These are phyloP conservation scores for Odontarrhena argentea DNA, from an alignment of 345 rosid species.

Conservation along the genomic window DNA sequence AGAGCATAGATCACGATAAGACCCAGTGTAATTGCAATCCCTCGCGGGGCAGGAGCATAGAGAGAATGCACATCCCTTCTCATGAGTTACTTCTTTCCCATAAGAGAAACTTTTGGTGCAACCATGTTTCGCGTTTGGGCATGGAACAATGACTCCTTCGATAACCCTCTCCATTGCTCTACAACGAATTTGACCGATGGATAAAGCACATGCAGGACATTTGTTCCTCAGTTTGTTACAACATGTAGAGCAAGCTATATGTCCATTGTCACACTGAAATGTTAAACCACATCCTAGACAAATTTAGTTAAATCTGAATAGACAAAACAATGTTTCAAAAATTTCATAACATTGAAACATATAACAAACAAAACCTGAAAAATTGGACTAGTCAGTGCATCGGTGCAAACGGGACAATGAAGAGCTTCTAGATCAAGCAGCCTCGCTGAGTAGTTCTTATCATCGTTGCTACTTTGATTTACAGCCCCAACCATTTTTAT, in stretches of 20 bases:
- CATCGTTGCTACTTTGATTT: too few species aligned
- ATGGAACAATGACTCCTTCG: constrained; percentile 39
- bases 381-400: not conserved
- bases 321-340: too few species aligned
- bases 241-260: constrained; percentile 53
- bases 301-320: too few species aligned
- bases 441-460: not conserved
- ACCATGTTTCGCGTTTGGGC: constrained; percentile 48
- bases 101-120: constrained; percentile 39
- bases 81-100: constrained; percentile 43
- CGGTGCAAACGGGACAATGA: not conserved
- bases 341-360: too few species aligned
- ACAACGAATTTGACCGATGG: constrained; percentile 52
- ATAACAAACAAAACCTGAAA: not conserved
- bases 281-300: too few species aligned
- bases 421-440: constrained; percentile 6
- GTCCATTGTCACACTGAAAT: constrained; percentile 62
- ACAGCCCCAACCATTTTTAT: too few species aligned
- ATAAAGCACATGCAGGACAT: constrained; percentile 48
- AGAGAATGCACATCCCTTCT: constrained; percentile 38
- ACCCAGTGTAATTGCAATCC: constrained; percentile 46
- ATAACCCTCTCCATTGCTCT: constrained; percentile 55
- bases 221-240: constrained; percentile 44
- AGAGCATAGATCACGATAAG: constrained; percentile 38
- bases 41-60: constrained; percentile 51